Conservation (phyloP, 768 basidiomycete species). For the Hypsizygus marmoreus region DNA sequence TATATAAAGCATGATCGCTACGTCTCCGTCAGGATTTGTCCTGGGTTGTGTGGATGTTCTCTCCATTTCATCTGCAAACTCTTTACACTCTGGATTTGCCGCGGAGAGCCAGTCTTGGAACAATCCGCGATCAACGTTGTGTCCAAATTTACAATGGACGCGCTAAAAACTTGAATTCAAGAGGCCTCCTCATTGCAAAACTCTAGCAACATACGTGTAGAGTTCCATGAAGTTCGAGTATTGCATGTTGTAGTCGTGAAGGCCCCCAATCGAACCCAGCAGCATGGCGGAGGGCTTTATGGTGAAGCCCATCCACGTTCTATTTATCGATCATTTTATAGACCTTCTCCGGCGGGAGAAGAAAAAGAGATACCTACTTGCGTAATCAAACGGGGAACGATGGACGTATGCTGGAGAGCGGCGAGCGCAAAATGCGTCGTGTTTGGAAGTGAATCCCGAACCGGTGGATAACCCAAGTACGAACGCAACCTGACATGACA, state of each 20-base stretch:
- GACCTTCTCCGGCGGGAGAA: slow-evolving; percentile 22
- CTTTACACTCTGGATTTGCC: slow-evolving; percentile 80
- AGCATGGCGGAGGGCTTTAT: slow-evolving; percentile 61
- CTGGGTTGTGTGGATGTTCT: slow-evolving; percentile 58
- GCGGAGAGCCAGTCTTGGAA: slow-evolving; percentile 77
- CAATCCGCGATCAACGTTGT: slow-evolving; percentile 59
- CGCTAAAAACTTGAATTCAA: slow-evolving; percentile 43
- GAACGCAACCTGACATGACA: slow-evolving; percentile 58
- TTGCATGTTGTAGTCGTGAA: slow-evolving; percentile 38
- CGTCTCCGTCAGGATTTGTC: slow-evolving; percentile 95
- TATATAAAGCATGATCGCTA: slow-evolving; percentile 29
- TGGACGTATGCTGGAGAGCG: slow-evolving; percentile 71
- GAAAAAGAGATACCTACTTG: slow-evolving; percentile 47
- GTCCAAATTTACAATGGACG: slow-evolving; percentile 78
- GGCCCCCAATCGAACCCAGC: slow-evolving; percentile 34
- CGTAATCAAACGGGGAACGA: slow-evolving; percentile 70
- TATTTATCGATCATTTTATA: no score
- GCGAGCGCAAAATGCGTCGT: slow-evolving; percentile 88
- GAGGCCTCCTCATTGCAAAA: background rate
- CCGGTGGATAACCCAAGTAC: slow-evolving; percentile 84
- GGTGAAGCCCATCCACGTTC: slow-evolving; percentile 95
- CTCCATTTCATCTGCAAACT: slow-evolving; percentile 65
- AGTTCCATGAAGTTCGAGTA: slow-evolving; percentile 89
- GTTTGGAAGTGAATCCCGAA: slow-evolving; percentile 83
- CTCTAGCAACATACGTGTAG: no score